Base-by-base conservation (phyloP, 208 protist genomes). In the Acanthamoeba castellanii region DNA sequence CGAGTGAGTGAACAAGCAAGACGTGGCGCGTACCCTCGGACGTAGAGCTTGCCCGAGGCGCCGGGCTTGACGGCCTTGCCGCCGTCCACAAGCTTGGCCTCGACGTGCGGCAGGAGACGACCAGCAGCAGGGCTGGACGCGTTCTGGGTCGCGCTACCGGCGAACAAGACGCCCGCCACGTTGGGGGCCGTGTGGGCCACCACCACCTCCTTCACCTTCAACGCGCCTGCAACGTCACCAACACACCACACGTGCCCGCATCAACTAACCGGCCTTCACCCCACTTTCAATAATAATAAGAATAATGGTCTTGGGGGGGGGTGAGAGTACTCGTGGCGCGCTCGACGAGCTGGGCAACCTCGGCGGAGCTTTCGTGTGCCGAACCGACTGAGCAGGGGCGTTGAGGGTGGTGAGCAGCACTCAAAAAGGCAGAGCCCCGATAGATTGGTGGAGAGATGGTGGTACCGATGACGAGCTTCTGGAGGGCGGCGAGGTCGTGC, bases 61-160 rank as follows among this genome's bases (percentile, higher is more conserved):
- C 64, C 64, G 64, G 64, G 7, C 70, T 78, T 78, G 70, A n/a
- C 18, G 30, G 30, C 70, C 70, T 78, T 78, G 70, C 70, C 70
- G 4, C 70, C 34, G 13, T 78, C 70, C 34, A 78, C 70, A 3
- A 78, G 32, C 70, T 78, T 78, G n/a, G 34, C 70, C 70, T 78
- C n/a, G n/a, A 78, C 18, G n/a, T 45, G 70, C 59, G 59, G 59
- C 59, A 66, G 59, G 59, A 66, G 59, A 16, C 59, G 59, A 27
- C 59, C 59, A 66, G 59, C 59, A 25, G 59, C 59, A 16, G 59
- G 59, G 18, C 22, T 66, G 18, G 70, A 78, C 6, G 70, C 70
- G 30, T 45, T 78, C 70, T 78, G 34, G 18, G 11, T 14, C n/a
- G 70, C 32, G 70, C 70, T 45, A 42, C 34, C 70, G 70, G 70